Percentiles rank a stretch among this genome's conserved stretches.
Evolutionary conservation across 768 basidiomycete genomes (phyloP).

Genomic region (Serendipita indica): DNA sequence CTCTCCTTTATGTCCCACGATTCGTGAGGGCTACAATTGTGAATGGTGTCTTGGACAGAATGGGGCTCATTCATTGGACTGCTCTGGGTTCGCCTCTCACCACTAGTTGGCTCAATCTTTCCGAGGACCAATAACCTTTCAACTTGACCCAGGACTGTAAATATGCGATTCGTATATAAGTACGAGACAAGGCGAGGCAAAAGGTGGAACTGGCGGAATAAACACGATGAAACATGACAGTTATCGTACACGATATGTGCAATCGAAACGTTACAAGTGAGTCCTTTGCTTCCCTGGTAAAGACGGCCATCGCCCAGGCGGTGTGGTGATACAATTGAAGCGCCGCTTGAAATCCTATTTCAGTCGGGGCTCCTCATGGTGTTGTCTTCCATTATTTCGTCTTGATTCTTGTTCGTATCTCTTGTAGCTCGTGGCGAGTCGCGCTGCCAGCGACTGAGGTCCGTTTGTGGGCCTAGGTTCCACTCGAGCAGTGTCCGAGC

Average conservation of each 20-base stretch:
- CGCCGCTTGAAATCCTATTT: background rate
- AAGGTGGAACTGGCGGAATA: too few species aligned
- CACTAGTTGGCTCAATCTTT: too few species aligned
- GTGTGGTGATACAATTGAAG: background rate
- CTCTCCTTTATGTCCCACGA: too few species aligned
- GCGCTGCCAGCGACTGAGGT: slow-evolving; percentile 2
- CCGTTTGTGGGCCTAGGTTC: slow-evolving; percentile 8
- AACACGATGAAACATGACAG: background rate
- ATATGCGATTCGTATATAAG: too few species aligned
- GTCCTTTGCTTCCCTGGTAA: background rate
- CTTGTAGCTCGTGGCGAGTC: slow-evolving; percentile 3
- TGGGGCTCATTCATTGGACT: background rate
- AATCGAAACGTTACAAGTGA: background rate
- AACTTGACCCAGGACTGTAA: too few species aligned
- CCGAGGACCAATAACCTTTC: too few species aligned
- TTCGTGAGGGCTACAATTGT: background rate
- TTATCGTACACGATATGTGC: background rate
- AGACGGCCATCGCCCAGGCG: background rate
- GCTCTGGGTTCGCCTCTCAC: background rate
- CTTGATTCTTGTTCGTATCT: background rate
- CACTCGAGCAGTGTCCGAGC: background rate
- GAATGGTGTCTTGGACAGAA: background rate
- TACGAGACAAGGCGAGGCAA: too few species aligned
- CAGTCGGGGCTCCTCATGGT: background rate
- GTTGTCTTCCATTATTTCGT: background rate